Evolutionary conservation across 805 yeast genomes (phyloP).

Genomic region (Yamadazyma phyllophila): DNA sequence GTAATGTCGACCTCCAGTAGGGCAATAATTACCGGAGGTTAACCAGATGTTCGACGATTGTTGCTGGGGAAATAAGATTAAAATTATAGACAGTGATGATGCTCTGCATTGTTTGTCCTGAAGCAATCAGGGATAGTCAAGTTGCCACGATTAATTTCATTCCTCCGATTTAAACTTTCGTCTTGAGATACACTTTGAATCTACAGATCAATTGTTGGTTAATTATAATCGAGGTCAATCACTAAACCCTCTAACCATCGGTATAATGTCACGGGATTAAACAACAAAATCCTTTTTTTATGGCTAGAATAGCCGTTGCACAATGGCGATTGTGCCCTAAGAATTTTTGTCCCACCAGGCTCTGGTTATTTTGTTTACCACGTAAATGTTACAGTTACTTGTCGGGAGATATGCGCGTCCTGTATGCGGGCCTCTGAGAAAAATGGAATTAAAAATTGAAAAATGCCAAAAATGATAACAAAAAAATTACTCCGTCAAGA

Average conservation of each 20-base stretch:
- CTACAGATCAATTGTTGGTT: background rate
- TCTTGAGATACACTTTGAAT: background rate
- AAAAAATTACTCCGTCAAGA: background rate
- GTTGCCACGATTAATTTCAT: background rate
- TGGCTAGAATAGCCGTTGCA: background rate
- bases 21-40: background rate
- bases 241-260: too few species aligned
- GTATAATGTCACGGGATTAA: too few species aligned
- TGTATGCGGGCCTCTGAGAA: background rate
- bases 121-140: background rate
- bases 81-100: conserved; percentile 4
- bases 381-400: background rate
- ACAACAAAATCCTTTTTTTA: too few species aligned
- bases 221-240: background rate
- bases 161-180: background rate
- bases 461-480: background rate
- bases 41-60: background rate
- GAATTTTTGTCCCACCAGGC: background rate
- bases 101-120: conserved; percentile 4
- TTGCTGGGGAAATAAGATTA: conserved; percentile 5
- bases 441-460: background rate
- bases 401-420: background rate
- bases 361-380: background rate
- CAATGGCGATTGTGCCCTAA: background rate
- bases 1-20: background rate